Evolutionary conservation across 352 stramenopile species (phyloP).

Genomic region (Phytophthora megakarya): DNA sequence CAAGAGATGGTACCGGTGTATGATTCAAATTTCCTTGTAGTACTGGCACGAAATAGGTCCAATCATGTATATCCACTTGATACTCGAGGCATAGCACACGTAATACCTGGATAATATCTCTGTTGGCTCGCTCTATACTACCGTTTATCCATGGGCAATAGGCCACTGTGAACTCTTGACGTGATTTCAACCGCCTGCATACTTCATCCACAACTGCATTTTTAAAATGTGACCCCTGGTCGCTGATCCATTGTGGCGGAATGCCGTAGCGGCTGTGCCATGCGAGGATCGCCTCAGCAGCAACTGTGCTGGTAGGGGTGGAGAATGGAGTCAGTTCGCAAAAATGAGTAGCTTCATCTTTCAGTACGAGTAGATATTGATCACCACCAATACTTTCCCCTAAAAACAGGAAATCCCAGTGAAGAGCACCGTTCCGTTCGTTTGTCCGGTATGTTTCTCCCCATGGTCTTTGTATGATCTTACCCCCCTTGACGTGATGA

Average conservation of each 20-base stretch:
- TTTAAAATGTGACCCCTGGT: conserved; percentile 38
- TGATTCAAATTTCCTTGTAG: too few relatives aligned
- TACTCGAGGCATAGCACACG: too few relatives aligned
- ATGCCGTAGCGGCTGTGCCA: conserved; percentile 33
- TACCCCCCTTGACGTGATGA: conserved; percentile 14
- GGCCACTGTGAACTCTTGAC: too few relatives aligned
- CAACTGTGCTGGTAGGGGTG: conserved; percentile 12
- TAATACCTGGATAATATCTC: too few relatives aligned
- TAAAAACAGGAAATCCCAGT: conserved; percentile 16
- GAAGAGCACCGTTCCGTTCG: conserved; percentile 15
- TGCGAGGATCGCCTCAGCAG: conserved; percentile 23
- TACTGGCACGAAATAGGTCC: too few relatives aligned
- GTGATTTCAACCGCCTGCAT: too few relatives aligned
- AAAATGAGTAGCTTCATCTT: conserved; percentile 21
- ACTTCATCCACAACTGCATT: conserved; percentile 33
- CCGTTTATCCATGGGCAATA: too few relatives aligned
- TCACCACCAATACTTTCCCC: conserved; percentile 15
- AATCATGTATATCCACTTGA: too few relatives aligned
- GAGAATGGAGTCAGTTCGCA: conserved; percentile 14
- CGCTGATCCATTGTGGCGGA: conserved; percentile 29
- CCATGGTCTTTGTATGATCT: conserved; percentile 17
- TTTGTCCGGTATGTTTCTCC: conserved; percentile 17
- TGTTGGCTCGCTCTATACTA: too few relatives aligned
- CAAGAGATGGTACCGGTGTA: too few relatives aligned
- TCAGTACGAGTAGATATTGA: conserved; percentile 14